phyloP scores from a whole-genome alignment of 495 filamentous ascomycete species.

The Elaphomyces granulatus region DNA sequence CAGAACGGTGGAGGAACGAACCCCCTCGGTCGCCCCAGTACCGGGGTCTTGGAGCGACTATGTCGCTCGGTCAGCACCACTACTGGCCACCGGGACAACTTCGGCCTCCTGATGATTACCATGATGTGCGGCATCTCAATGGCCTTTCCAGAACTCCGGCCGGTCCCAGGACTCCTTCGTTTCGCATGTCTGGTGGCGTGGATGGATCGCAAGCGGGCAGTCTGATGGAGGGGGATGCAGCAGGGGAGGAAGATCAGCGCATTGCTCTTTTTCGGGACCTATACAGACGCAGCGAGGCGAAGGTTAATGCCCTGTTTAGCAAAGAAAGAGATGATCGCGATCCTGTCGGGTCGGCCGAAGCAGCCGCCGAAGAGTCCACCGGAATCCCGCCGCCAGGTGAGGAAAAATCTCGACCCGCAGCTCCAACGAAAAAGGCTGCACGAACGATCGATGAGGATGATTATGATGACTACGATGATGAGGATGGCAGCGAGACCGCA shows the following conservation, averaged over 20 bases:
- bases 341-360: constrained; percentile 14
- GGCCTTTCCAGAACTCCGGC: constrained; percentile 30
- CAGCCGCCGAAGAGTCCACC: constrained; percentile 18
- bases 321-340: constrained; percentile 26
- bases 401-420: constrained; percentile 20
- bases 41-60: constrained; percentile 37
- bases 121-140: constrained; percentile 35
- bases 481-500: constrained; percentile 71
- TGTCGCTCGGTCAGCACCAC: constrained; percentile 35
- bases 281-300: constrained; percentile 44
- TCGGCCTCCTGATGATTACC: constrained; percentile 31
- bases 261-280: constrained; percentile 45
- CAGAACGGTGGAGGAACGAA: constrained; percentile 33
- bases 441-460: constrained; percentile 73
- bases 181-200: constrained; percentile 34
- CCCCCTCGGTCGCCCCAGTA: constrained; percentile 33
- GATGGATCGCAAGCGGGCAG: constrained; percentile 32
- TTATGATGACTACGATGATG: constrained; percentile 65
- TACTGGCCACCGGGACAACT: constrained; percentile 35
- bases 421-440: constrained; percentile 44
- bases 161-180: constrained; percentile 35
- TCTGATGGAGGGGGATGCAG: constrained; percentile 36
- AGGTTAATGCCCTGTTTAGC: constrained; percentile 45
- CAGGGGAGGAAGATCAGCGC: constrained; percentile 49
- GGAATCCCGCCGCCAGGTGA: constrained; percentile 25